phyloP scores from a whole-genome alignment of 1,284 basidiomycete species.

The Rhizoctonia solani region DNA sequence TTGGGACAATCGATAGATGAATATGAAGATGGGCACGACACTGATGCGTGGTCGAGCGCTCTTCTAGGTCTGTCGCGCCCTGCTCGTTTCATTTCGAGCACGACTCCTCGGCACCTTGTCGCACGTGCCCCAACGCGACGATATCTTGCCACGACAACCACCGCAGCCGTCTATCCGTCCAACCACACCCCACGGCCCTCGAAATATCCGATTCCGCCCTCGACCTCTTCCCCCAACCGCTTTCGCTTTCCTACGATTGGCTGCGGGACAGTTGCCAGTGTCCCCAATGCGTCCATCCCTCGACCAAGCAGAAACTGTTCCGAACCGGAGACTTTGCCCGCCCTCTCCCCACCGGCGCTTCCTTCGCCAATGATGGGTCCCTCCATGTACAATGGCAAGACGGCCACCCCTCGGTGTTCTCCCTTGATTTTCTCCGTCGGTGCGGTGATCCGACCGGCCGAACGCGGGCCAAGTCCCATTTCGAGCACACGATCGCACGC shows the following conservation, averaged over 20 bases:
- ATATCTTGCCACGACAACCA: neutral
- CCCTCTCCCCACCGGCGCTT: neutral
- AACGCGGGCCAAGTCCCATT: conserved; percentile 40
- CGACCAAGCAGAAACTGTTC: conserved; percentile 77
- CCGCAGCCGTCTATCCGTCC: neutral
- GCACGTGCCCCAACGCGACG: neutral
- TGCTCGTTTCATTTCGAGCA: conserved; percentile 12
- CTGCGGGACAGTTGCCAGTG: conserved; percentile 64
- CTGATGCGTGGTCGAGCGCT: neutral
- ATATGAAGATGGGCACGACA: neutral
- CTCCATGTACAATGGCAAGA: conserved; percentile 2
- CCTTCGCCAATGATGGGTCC: neutral
- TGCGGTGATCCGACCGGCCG: conserved; percentile 51
- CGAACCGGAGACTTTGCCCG: conserved; percentile 49
- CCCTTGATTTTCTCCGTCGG: conserved; percentile 45
- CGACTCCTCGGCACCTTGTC: conserved; percentile 10
- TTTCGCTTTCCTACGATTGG: conserved; percentile 47
- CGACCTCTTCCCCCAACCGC: conserved; percentile 6
- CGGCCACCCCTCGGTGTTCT: conserved; percentile 53
- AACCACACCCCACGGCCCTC: neutral
- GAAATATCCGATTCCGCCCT: conserved; percentile 1
- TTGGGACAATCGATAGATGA: conserved; percentile 2
- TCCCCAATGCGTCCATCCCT: conserved; percentile 65
- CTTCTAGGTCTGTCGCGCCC: conserved; percentile 26
- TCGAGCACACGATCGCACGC: conserved; percentile 41